These are phyloP conservation scores for Kernera saxatilis DNA, from an alignment of 345 rosid species.

Conservation along the genomic window DNA sequence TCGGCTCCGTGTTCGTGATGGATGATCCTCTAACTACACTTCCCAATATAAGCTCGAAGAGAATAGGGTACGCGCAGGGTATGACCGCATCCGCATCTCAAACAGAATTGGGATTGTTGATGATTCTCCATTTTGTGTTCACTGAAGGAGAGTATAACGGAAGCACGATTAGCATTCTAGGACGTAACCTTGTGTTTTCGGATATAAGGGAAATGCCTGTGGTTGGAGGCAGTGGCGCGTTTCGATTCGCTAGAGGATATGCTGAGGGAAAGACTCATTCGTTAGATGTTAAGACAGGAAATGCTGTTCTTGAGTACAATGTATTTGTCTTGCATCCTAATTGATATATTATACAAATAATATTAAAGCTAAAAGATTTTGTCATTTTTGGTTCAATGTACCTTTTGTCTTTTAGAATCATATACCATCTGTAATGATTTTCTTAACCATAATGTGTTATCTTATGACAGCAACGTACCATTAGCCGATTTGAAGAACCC, in stretches of 20 bases:
- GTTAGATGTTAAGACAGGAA: constrained; percentile 17
- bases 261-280: constrained; percentile 38
- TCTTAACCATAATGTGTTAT: neutral
- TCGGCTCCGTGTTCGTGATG: constrained; percentile 40
- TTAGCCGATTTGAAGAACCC: too few relatives aligned
- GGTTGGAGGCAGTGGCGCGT: constrained; percentile 53
- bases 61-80: constrained; percentile 51
- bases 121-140: constrained; percentile 46
- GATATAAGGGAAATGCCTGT: constrained; percentile 48
- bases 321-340: constrained; percentile 38
- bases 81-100: constrained; percentile 39
- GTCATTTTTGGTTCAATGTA: neutral
- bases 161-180: constrained; percentile 42
- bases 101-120: constrained; percentile 30
- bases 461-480: too few relatives aligned
- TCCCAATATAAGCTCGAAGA: constrained; percentile 33
- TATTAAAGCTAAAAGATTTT: neutral
- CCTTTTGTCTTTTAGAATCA: too few relatives aligned
- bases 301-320: constrained; percentile 35
- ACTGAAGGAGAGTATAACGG: constrained; percentile 47
- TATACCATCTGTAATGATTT: too few relatives aligned
- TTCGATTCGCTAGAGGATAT: constrained; percentile 50
- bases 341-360: neutral
- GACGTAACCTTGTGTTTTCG: constrained; percentile 36
- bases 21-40: constrained; percentile 43